Conservation (phyloP, 805 yeast genomes). For the Saturnispora zaruensis region DNA sequence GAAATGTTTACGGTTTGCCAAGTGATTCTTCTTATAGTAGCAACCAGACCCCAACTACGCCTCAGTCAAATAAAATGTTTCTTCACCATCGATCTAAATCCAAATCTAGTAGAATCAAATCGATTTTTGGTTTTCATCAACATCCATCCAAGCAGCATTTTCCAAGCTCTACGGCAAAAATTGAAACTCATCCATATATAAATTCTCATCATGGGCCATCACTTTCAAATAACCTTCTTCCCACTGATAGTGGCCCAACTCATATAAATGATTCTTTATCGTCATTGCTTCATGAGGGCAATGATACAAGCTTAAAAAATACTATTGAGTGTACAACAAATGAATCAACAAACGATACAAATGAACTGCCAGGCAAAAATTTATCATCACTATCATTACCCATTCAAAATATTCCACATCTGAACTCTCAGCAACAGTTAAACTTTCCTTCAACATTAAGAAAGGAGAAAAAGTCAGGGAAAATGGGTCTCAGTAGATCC, state of each 20-base stretch:
- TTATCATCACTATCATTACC: neutral
- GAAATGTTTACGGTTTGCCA: neutral
- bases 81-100: neutral
- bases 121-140: neutral
- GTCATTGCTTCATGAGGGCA: neutral
- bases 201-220: neutral
- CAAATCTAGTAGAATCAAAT: neutral
- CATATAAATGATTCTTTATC: neutral
- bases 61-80: neutral
- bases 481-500: conserved; percentile 15
- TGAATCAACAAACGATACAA: neutral
- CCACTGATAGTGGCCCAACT: neutral
- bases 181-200: neutral
- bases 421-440: conserved; percentile 20
- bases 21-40: neutral
- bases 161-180: neutral
- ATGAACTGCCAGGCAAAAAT: neutral
- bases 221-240: neutral
- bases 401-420: neutral
- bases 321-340: neutral
- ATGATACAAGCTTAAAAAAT: neutral
- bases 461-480: conserved; percentile 17
- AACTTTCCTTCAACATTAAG: conserved; percentile 47
- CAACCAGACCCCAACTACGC: neutral
- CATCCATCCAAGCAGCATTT: neutral